Evolutionary conservation across 257 asterid genomes (phyloP).

Genomic region (Petunia secreta): DNA sequence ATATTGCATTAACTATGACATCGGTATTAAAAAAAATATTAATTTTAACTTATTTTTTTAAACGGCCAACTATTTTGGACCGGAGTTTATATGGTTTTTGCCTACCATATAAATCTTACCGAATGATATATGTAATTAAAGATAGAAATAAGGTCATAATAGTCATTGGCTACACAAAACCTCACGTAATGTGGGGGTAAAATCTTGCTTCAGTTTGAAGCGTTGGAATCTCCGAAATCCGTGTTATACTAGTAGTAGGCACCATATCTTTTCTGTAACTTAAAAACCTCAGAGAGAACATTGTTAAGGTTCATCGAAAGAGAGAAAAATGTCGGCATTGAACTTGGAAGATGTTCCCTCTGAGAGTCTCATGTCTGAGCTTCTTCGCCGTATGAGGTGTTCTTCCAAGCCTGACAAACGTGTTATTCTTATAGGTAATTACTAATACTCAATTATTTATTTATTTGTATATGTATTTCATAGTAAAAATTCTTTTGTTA

Average conservation of each 20-base stretch:
- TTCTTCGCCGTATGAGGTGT: constrained; percentile 84
- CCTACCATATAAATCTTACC: too few relatives aligned
- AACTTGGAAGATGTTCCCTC: constrained; percentile 71
- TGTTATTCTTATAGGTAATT: constrained; percentile 78
- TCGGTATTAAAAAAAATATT: too few relatives aligned
- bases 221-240: constrained; percentile 19
- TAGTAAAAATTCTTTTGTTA: neutral
- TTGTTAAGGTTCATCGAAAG: neutral
- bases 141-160: neutral
- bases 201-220: neutral
- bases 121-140: neutral
- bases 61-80: too few relatives aligned
- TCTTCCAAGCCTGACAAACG: constrained; percentile 84
- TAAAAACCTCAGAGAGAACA: neutral
- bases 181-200: neutral
- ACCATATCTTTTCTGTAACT: neutral
- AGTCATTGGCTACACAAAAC: neutral
- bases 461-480: neutral
- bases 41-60: too few relatives aligned
- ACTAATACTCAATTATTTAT: neutral
- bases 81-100: too few relatives aligned
- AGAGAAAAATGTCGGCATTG: constrained; percentile 20
- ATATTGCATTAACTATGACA: too few relatives aligned
- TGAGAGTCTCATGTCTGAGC: constrained; percentile 79
- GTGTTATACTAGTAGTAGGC: too few relatives aligned